phyloP scores from a whole-genome alignment of 257 asterid species.

The Cruciata laevipes region DNA sequence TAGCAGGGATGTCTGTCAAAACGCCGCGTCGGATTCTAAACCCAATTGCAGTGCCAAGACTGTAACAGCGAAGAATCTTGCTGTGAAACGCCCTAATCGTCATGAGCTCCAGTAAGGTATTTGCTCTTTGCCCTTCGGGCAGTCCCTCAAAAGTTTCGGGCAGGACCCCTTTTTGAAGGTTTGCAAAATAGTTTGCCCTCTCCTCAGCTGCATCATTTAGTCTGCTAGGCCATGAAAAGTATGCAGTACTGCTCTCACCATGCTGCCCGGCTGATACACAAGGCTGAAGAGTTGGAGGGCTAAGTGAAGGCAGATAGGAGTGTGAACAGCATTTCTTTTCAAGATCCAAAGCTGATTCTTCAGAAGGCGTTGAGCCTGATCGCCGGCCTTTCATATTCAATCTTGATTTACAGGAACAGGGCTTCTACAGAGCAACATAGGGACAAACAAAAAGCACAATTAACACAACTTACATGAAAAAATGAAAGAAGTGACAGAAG shows the following conservation, averaged over 20 bases:
- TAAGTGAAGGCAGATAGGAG: conserved; percentile 55
- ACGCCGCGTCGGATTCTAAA: conserved; percentile 88
- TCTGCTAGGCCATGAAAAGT: conserved; percentile 95
- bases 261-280: conserved; percentile 85
- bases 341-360: conserved; percentile 82
- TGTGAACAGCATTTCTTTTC: conserved; percentile 59
- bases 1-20: conserved; percentile 90
- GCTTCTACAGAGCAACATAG: not conserved
- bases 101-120: conserved; percentile 89
- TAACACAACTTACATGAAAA: not conserved
- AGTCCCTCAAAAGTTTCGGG: conserved; percentile 67
- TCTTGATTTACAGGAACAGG: conserved; percentile 14
- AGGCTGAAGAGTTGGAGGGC: conserved; percentile 78
- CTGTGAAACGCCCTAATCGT: conserved; percentile 97
- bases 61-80: conserved; percentile 85
- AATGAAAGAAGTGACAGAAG: not conserved
- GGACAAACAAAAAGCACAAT: not conserved
- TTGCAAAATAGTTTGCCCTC: conserved; percentile 88
- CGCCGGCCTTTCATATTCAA: conserved; percentile 45
- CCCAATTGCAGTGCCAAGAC: conserved; percentile 98
- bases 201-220: conserved; percentile 93
- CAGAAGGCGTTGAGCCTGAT: conserved; percentile 83
- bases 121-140: conserved; percentile 91
- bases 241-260: conserved; percentile 80
- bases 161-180: conserved; percentile 83